Percentiles rank a stretch among this genome's conserved stretches.
Evolutionary conservation across 768 basidiomycete genomes (phyloP).

Genomic region (Suillus alpinus): DNA sequence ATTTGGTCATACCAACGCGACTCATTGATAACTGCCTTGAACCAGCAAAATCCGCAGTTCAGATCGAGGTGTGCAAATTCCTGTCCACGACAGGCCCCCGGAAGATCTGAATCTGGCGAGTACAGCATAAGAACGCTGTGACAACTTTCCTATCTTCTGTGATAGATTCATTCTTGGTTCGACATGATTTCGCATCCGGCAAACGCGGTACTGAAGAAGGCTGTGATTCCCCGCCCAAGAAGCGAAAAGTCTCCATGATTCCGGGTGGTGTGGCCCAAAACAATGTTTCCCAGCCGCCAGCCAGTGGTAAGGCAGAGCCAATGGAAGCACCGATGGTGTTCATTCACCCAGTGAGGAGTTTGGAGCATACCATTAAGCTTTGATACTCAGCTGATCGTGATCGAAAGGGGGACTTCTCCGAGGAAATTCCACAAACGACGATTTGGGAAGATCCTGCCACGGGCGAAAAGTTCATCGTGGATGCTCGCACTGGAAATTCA

Average conservation of each 20-base stretch:
- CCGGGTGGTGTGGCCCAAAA: conserved; percentile 5
- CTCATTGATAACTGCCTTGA: conserved; percentile 78
- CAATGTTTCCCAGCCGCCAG: neutral
- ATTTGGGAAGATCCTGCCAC: conserved; percentile 66
- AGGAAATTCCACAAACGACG: conserved; percentile 29
- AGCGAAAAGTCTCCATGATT: conserved; percentile 36
- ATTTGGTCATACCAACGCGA: conserved; percentile 61
- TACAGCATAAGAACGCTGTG: conserved; percentile 59
- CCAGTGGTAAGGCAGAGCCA: conserved; percentile 6
- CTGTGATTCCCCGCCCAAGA: conserved; percentile 44
- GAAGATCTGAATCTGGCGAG: conserved; percentile 1
- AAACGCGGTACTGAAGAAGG: conserved; percentile 10
- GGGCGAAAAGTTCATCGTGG: conserved; percentile 55
- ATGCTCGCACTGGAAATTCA: conserved; percentile 71
- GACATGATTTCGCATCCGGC: conserved; percentile 53
- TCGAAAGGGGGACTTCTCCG: conserved; percentile 12
- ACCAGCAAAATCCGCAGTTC: conserved; percentile 68
- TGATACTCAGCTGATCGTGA: conserved; percentile 10
- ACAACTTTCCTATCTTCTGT: conserved; percentile 53
- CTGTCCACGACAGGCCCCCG: conserved; percentile 10
- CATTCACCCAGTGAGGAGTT: conserved; percentile 20
- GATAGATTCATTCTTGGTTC: conserved; percentile 59
- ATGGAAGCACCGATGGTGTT: conserved; percentile 9
- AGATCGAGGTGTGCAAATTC: conserved; percentile 55
- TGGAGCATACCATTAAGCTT: neutral